Base-by-base conservation (phyloP, 169 alveolate species). In the Sarcocystis neurona region DNA sequence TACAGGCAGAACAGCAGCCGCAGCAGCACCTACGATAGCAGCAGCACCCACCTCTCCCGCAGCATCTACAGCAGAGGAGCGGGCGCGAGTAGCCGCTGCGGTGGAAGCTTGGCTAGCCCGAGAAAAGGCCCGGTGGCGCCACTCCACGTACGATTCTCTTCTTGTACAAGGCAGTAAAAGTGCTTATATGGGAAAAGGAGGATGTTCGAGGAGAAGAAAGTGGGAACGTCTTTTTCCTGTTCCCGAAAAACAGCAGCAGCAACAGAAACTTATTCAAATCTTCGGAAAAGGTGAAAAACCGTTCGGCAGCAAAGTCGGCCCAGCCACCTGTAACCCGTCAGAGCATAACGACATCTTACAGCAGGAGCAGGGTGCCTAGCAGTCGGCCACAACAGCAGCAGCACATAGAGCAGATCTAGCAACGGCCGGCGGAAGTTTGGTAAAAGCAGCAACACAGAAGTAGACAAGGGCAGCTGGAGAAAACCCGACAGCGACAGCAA, bases 181-280 rank as follows among this genome's bases (percentile, higher is more conserved):
- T 48, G 30, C 34, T 12, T 15, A 12, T 4, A 6, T n/a, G 53
- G 30, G 15, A 2, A 8, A 34, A 12, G 53, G 37, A 56, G 20
- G 66, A 12, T 53, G 66, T 53, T 12, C 66, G 12, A 12, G 30
- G 34, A 72, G 46, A 56, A 72, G 41, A 27, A 72, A 72, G 53
- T 72, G 82, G 82, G 82, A 72, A 43, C 30, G 3, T 3, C 82
- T 72, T 15, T 72, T 72, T 72, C 34, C n/a, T n/a, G n/a, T n/a
- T 43, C n/a, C 39, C 32, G 82, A 15, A 39, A 43, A 30, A 63
- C 58, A 72, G 27, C 1, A 18, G 82, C n/a, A n/a, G n/a, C n/a
- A n/a, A n/a, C n/a, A n/a, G n/a, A n/a, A n/a, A n/a, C n/a, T n/a
- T n/a, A n/a, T n/a, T n/a, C n/a, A n/a, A n/a, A n/a, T n/a, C n/a